Evolutionary conservation across 2,329 filamentous ascomycete species (phyloP).

Genomic region (Pseudogymnoascus sp.): DNA sequence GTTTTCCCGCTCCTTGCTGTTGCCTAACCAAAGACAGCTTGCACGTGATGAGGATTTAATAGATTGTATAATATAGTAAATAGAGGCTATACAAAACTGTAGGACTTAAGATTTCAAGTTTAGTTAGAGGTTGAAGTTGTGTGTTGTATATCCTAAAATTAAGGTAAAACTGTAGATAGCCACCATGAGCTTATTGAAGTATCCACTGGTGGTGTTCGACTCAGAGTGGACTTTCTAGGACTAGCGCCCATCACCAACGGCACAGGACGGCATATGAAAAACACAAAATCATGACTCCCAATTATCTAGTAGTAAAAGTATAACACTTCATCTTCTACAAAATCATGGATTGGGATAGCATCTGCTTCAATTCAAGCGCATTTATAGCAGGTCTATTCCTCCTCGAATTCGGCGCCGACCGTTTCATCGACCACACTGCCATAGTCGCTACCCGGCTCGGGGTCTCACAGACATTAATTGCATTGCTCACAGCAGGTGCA

Average conservation of each 20-base stretch:
- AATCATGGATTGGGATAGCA: conserved; percentile 28
- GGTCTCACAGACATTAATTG: conserved; percentile 40
- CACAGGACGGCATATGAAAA: background rate
- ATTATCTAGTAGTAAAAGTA: conserved; percentile 6
- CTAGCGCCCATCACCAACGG: background rate
- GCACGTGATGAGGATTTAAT: background rate
- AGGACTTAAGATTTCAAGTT: background rate
- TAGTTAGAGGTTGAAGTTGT: background rate
- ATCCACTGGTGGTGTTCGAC: background rate
- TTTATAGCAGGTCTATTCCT: conserved; percentile 40
- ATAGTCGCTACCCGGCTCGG: conserved; percentile 37
- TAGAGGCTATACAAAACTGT: background rate
- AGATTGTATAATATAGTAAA: background rate
- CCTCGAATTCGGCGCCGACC: conserved; percentile 44
- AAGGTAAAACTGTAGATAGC: background rate
- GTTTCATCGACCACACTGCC: conserved; percentile 44
- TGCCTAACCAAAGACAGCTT: background rate
- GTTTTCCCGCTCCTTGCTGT: background rate
- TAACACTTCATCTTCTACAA: conserved; percentile 20
- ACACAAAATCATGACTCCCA: background rate
- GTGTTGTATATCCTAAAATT: background rate
- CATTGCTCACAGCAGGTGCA: conserved; percentile 43
- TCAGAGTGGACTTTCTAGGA: background rate
- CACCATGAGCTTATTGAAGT: background rate
- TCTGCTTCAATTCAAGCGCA: conserved; percentile 34